Evolutionary conservation across 169 alveolate species (phyloP).

Genomic region (Cryptosporidium xiaoi): DNA sequence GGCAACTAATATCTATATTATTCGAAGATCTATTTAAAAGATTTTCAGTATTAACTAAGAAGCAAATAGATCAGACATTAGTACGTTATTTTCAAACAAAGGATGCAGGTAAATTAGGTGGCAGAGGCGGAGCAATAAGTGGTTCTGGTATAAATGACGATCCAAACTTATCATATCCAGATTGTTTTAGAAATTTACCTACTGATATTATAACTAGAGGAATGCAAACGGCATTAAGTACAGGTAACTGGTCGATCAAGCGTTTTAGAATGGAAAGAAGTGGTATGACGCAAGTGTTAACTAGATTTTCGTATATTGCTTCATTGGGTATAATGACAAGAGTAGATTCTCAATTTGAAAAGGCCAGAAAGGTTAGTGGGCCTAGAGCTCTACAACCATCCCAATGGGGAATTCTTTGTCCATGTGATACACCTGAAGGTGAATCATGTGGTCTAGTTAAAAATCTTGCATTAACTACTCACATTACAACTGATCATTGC

Average conservation of each 20-base stretch:
- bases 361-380: constrained; percentile 95
- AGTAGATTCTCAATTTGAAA: constrained; percentile 92
- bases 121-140: constrained; percentile 6
- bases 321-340: constrained; percentile 95
- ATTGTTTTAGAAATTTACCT: constrained; percentile 88
- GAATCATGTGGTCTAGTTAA: constrained; percentile 99
- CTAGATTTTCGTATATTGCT: constrained; percentile 96
- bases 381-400: constrained; percentile 99
- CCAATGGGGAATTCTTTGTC: constrained; percentile 99
- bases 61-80: constrained; percentile 87
- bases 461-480: constrained; percentile 96
- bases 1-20: constrained; percentile 95
- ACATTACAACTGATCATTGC: constrained; percentile 96
- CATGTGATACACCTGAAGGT: constrained; percentile 99
- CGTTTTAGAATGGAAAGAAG: constrained; percentile 98
- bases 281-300: constrained; percentile 97
- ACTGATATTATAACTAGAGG: constrained; percentile 95
- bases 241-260: constrained; percentile 99
- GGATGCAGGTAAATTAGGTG: constrained; percentile 75
- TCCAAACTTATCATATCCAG: constrained; percentile 85
- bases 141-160: constrained; percentile 1
- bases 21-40: constrained; percentile 94
- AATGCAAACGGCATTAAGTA: constrained; percentile 93
- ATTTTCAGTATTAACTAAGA: constrained; percentile 84
- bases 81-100: constrained; percentile 82